Evolutionary conservation across 2,329 filamentous ascomycete species (phyloP).

Genomic region (Pseudogymnoascus sp.): DNA sequence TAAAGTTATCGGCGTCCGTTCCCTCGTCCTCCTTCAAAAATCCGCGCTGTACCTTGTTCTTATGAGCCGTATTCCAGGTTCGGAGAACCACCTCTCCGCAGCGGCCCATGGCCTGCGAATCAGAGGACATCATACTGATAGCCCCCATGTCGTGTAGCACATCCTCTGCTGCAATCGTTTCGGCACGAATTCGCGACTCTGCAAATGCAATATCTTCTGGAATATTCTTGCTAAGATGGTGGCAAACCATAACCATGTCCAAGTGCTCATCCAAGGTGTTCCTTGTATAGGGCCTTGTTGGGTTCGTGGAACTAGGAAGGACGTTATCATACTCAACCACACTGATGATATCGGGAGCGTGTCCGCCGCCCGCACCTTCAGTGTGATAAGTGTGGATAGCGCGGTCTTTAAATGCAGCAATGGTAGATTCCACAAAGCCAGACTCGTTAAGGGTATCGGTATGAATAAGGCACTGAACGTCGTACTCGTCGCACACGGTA

Average conservation of each 20-base stretch:
- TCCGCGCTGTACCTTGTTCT: constrained; percentile 86
- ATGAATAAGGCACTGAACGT: constrained; percentile 90
- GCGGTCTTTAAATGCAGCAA: constrained; percentile 74
- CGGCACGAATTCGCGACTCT: constrained; percentile 85
- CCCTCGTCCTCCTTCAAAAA: constrained; percentile 67
- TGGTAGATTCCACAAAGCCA: constrained; percentile 90
- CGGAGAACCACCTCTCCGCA: constrained; percentile 88
- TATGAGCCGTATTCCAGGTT: constrained; percentile 96
- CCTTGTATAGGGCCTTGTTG: constrained; percentile 78
- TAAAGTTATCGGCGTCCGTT: constrained; percentile 77
- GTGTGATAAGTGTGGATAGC: constrained; percentile 97
- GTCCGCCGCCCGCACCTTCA: constrained; percentile 87
- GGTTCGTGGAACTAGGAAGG: constrained; percentile 84
- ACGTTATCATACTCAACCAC: constrained; percentile 87
- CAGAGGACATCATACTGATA: constrained; percentile 95
- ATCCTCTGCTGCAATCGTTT: constrained; percentile 95
- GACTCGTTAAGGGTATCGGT: constrained; percentile 95
- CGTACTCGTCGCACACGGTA: constrained; percentile 77
- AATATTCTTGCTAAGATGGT: constrained; percentile 86
- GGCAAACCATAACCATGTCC: constrained; percentile 98
- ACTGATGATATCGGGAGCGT: constrained; percentile 91
- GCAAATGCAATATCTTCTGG: constrained; percentile 94
- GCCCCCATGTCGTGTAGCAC: constrained; percentile 90
- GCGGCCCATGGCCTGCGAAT: constrained; percentile 94
- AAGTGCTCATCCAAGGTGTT: constrained; percentile 96